Evolutionary conservation across 495 filamentous ascomycete species (phyloP).

Genomic region (Physcia stellaris): DNA sequence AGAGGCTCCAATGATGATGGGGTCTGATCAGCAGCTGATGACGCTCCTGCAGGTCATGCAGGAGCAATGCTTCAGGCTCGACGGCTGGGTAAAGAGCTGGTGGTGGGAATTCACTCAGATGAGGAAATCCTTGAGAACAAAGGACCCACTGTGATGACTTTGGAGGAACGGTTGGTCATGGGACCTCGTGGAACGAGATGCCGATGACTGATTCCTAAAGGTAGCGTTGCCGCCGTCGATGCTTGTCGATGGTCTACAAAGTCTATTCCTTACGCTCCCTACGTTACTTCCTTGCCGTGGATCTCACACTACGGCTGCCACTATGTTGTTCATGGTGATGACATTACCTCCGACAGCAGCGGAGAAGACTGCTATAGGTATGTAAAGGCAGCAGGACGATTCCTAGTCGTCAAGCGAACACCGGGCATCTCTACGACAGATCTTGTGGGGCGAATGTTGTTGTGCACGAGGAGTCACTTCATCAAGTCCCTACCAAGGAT

Average conservation of each 20-base stretch:
- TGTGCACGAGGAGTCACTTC: slow-evolving; percentile 82
- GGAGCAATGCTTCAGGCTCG: slow-evolving; percentile 93
- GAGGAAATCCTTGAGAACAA: slow-evolving; percentile 92
- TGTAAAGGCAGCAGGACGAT: slow-evolving; percentile 81
- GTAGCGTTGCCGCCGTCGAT: slow-evolving; percentile 65
- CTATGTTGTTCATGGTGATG: slow-evolving; percentile 86
- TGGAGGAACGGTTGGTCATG: slow-evolving; percentile 60
- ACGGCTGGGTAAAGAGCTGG: slow-evolving; percentile 68
- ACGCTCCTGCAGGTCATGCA: slow-evolving; percentile 56
- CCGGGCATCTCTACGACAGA: slow-evolving; percentile 96
- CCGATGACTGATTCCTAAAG: slow-evolving; percentile 7
- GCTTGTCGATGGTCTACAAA: slow-evolving; percentile 89
- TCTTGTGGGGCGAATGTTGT: slow-evolving; percentile 88
- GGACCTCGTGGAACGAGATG: slow-evolving; percentile 17
- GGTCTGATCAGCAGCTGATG: slow-evolving; percentile 8
- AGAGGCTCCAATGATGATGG: slow-evolving; percentile 5
- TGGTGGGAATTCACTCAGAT: slow-evolving; percentile 89
- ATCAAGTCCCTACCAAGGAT: slow-evolving; percentile 55
- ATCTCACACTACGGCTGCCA: slow-evolving; percentile 87
- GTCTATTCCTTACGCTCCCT: slow-evolving; percentile 74
- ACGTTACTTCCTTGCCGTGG: slow-evolving; percentile 87
- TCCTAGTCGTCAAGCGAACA: slow-evolving; percentile 91
- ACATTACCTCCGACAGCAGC: slow-evolving; percentile 70
- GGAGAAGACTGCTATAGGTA: slow-evolving; percentile 95
- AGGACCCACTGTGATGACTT: slow-evolving; percentile 92